Evolutionary conservation across 2,329 filamentous ascomycete species (phyloP).

Genomic region (Ascochyta koolunga): DNA sequence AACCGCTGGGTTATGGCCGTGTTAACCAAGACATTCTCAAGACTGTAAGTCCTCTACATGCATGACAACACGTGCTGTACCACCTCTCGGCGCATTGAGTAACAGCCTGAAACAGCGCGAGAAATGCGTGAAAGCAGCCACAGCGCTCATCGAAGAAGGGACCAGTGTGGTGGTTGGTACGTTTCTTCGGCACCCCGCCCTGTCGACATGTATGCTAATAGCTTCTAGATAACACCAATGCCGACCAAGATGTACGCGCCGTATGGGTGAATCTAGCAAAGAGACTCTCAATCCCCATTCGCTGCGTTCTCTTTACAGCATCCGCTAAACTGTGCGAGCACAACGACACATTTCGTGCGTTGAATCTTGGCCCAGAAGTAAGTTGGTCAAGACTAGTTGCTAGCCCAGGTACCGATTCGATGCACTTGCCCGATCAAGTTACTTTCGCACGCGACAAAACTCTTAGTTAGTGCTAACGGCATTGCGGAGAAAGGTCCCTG

Average conservation of each 20-base stretch:
- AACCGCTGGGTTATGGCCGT: slow-evolving; percentile 79
- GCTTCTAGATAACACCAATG: slow-evolving; percentile 87
- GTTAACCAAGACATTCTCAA: slow-evolving; percentile 92
- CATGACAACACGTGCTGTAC: slow-evolving; percentile 33
- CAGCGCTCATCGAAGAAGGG: slow-evolving; percentile 66
- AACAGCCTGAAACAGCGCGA: slow-evolving; percentile 57
- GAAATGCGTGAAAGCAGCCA: slow-evolving; percentile 73
- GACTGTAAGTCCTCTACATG: slow-evolving; percentile 56
- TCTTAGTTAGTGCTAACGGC: slow-evolving; percentile 5
- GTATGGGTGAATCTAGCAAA: slow-evolving; percentile 79
- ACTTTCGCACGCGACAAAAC: slow-evolving; percentile 10
- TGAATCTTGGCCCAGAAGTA: slow-evolving; percentile 53
- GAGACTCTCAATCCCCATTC: slow-evolving; percentile 73
- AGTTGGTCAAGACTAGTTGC: slow-evolving; percentile 31
- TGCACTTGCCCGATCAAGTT: slow-evolving; percentile 10
- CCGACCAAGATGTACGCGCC: slow-evolving; percentile 76
- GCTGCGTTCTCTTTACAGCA: slow-evolving; percentile 85
- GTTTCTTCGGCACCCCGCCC: slow-evolving; percentile 42
- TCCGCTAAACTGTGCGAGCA: slow-evolving; percentile 74
- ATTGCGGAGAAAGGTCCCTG: slow-evolving; percentile 13
- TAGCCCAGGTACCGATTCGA: slow-evolving; percentile 11
- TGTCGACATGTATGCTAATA: slow-evolving; percentile 23
- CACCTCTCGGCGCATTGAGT: slow-evolving; percentile 35
- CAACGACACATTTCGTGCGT: slow-evolving; percentile 82
- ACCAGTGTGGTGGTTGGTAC: slow-evolving; percentile 78